Evolutionary conservation across 352 stramenopile genomes (phyloP), one percentile per base, ranked within the genome.

Genomic region (Pythium coloratum): DNA sequence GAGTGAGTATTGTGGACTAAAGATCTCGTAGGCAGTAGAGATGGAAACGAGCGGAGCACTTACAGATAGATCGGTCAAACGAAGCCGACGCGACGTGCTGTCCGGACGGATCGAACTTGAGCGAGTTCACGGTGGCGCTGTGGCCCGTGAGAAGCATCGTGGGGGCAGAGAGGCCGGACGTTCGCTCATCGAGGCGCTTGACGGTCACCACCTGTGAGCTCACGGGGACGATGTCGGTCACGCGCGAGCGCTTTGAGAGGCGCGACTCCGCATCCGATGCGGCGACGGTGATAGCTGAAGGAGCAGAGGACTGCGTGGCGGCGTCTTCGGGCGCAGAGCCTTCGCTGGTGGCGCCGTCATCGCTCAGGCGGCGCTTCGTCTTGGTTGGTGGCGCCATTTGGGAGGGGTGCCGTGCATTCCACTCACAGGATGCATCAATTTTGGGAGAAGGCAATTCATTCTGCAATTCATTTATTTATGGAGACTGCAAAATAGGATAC

Each of bases 61-160:
- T 34, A 88, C 77, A 70, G 60, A 95, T 91, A 8, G 69, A 84
- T 10, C 77, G 78, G 38, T 93, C 84, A 66, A 92, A 92, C 6
- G 86, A 95, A 6, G 74, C 73, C 9, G 86, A 93, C 24, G 83
- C 84, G 46, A 80, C 64, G 64, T 90, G 85, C 69, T 89, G 76
- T 0, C 86, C 86, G n/a, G 67, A 83, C 5, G 84, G 76, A 69
- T 88, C 88, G 62, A 95, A 93, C 66, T 91, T 89, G 62, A 95
- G 73, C 56, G 86, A 93, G 69, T 91, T 85, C 33, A 93, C 80
- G 2, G 83, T 76, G 7, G 86, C 86, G 65, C 78, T 81, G 64
- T 95, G 86, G 30, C 86, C 86, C 33, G 83, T 80, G 56, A 95
- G 83, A 51, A 92, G 78, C 86, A 95, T 90, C 1, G 86, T 95